phyloP scores from a whole-genome alignment of 176 grass and related monocot species.

The Avena eriantha region DNA sequence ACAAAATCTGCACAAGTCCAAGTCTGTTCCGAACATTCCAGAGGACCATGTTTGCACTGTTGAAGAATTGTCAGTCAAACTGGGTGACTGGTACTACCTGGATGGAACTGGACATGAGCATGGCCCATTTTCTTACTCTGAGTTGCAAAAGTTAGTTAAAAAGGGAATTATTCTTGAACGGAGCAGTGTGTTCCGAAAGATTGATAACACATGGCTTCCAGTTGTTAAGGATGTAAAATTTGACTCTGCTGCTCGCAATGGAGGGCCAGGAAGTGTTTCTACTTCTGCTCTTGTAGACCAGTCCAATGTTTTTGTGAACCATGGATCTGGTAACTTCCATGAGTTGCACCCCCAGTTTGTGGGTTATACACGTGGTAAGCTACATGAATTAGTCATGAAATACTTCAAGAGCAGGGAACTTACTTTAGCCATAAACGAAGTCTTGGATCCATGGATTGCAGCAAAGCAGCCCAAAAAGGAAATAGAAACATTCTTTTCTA shows the following conservation, averaged over 20 bases:
- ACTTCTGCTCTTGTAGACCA: conserved; percentile 36
- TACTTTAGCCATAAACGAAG: conserved; percentile 94
- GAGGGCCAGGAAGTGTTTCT: conserved; percentile 39
- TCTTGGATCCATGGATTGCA: conserved; percentile 98
- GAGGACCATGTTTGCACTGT: conserved; percentile 87
- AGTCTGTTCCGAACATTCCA: conserved; percentile 67
- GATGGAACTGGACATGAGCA: conserved; percentile 90
- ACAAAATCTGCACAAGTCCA: conserved; percentile 75
- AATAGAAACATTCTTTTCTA: conserved; percentile 73
- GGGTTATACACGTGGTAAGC: conserved; percentile 87
- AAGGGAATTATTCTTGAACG: conserved; percentile 74
- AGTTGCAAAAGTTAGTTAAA: conserved; percentile 82
- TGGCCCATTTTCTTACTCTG: conserved; percentile 86
- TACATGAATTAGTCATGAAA: conserved; percentile 97
- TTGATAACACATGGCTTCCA: conserved; percentile 95
- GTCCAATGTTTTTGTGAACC: conserved; percentile 38
- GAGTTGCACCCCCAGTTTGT: conserved; percentile 86
- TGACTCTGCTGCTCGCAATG: conserved; percentile 39
- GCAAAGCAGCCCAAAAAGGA: conserved; percentile 95
- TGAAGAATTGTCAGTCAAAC: conserved; percentile 79
- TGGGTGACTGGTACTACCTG: conserved; percentile 90
- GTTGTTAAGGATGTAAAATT: conserved; percentile 67
- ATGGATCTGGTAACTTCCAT: conserved; percentile 64
- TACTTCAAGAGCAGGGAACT: conserved; percentile 98
- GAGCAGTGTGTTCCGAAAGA: conserved; percentile 91